phyloP scores from a whole-genome alignment of 2,329 filamentous ascomycete genomes.

The Dactylellina haptotyla region DNA sequence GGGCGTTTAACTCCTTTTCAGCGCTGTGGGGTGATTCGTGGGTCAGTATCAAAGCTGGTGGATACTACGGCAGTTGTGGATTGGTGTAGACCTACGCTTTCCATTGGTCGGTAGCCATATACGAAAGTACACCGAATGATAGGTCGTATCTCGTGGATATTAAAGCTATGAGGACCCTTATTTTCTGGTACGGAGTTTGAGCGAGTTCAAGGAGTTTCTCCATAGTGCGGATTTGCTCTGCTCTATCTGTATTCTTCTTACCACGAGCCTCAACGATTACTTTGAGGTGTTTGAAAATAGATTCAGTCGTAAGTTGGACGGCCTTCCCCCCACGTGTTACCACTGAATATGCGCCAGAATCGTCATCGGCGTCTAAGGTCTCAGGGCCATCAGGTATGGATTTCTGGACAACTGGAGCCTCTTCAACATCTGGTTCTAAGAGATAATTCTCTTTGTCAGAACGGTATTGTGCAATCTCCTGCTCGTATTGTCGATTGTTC shows the following conservation, averaged over 20 bases:
- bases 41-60: neutral
- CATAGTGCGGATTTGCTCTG: slow-evolving; percentile 96
- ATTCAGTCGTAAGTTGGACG: slow-evolving; percentile 92
- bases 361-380: slow-evolving; percentile 67
- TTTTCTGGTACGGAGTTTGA: slow-evolving; percentile 88
- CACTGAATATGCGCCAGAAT: slow-evolving; percentile 87
- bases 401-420: slow-evolving; percentile 65
- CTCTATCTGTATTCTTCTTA: slow-evolving; percentile 97
- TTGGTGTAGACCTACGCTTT: slow-evolving; percentile 69
- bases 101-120: slow-evolving; percentile 97
- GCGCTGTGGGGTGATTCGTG: slow-evolving; percentile 65
- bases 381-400: slow-evolving; percentile 60
- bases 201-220: slow-evolving; percentile 93
- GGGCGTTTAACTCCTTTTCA: slow-evolving; percentile 81
- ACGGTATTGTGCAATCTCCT: slow-evolving; percentile 86
- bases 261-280: slow-evolving; percentile 94
- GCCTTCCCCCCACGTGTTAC: slow-evolving; percentile 90
- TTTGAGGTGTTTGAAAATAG: slow-evolving; percentile 95
- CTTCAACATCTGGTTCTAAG: slow-evolving; percentile 82
- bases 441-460: slow-evolving; percentile 87
- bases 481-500: slow-evolving; percentile 93
- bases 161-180: slow-evolving; percentile 88
- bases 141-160: slow-evolving; percentile 96
- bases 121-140: slow-evolving; percentile 77
- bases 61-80: neutral